Percentiles rank a stretch among this genome's conserved stretches.
Conservation (phyloP, 495 filamentous ascomycete genomes). For the Penicillium ochrochloron region DNA sequence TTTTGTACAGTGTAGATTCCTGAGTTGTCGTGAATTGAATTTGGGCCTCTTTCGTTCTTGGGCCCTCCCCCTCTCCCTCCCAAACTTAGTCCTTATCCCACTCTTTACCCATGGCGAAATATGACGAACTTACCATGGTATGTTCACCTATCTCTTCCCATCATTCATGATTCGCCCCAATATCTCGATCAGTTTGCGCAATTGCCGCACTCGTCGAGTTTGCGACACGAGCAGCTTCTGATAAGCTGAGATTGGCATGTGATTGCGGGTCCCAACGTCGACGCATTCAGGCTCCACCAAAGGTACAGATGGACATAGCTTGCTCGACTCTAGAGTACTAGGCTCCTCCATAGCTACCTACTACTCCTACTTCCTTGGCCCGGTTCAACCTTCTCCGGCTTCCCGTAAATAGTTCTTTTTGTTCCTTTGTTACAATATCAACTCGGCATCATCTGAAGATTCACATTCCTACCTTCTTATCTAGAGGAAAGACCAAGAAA, state of each 20-base stretch:
- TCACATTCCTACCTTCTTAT: too few species aligned
- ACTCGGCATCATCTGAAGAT: neutral
- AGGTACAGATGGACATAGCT: too few species aligned
- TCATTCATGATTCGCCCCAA: neutral
- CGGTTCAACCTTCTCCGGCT: conserved; percentile 2
- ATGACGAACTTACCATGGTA: neutral
- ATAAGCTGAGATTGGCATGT: conserved; percentile 40
- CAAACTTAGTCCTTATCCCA: neutral
- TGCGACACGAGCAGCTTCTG: conserved; percentile 10
- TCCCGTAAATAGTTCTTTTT: neutral
- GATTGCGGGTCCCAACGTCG: conserved; percentile 44
- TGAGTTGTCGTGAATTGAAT: neutral
- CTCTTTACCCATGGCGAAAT: neutral
- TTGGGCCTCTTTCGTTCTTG: conserved; percentile 2
- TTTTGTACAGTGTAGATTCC: neutral
- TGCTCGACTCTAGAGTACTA: too few species aligned
- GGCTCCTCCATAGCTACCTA: neutral
- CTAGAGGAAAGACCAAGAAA: neutral
- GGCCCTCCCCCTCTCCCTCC: neutral
- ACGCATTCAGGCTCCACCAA: conserved; percentile 24
- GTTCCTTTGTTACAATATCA: neutral
- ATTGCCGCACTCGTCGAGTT: conserved; percentile 8
- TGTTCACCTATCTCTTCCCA: neutral
- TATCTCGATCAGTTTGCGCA: conserved; percentile 2
- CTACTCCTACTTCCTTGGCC: neutral